phyloP scores from a whole-genome alignment of 352 stramenopile genomes.

The Phytophthora idaei region DNA sequence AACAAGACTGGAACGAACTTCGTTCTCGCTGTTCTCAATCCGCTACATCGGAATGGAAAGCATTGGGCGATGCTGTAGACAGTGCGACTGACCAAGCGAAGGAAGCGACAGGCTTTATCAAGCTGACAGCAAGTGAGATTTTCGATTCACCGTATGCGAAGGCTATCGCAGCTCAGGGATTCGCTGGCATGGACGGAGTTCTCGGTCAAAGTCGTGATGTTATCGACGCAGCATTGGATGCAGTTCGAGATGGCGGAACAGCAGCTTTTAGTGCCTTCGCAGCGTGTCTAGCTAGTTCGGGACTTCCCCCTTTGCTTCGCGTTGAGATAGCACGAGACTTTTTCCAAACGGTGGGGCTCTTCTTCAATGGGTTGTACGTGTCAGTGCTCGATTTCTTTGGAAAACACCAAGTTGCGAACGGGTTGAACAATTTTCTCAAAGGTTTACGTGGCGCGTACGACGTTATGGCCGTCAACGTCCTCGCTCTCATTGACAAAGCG shows the following conservation, averaged over 20 bases:
- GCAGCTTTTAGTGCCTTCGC: slow-evolving; percentile 11
- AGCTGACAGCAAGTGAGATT: neutral
- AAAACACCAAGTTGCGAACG: slow-evolving; percentile 19
- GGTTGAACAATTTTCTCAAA: slow-evolving; percentile 19
- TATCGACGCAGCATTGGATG: slow-evolving; percentile 34
- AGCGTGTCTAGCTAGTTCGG: slow-evolving; percentile 20
- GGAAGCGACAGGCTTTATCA: neutral
- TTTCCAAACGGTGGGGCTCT: slow-evolving; percentile 46
- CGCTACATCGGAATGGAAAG: neutral
- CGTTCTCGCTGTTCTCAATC: neutral
- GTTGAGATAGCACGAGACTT: slow-evolving; percentile 58
- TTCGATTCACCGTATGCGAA: slow-evolving; percentile 42
- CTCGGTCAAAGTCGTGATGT: slow-evolving; percentile 36
- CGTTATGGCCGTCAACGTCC: slow-evolving; percentile 32
- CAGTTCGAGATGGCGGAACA: slow-evolving; percentile 23
- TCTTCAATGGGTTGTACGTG: slow-evolving; percentile 49
- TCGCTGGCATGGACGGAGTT: slow-evolving; percentile 31
- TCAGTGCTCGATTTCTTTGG: slow-evolving; percentile 31
- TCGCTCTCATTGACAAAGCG: slow-evolving; percentile 12
- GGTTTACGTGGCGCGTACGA: slow-evolving; percentile 36
- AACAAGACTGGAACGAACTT: slow-evolving; percentile 3
- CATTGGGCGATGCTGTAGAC: neutral
- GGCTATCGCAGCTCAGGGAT: slow-evolving; percentile 26
- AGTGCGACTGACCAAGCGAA: neutral
- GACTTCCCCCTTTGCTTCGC: slow-evolving; percentile 43